These are phyloP conservation scores for Lichenothelia convexa DNA, from an alignment of 495 filamentous ascomycete genomes.

Conservation along the genomic window DNA sequence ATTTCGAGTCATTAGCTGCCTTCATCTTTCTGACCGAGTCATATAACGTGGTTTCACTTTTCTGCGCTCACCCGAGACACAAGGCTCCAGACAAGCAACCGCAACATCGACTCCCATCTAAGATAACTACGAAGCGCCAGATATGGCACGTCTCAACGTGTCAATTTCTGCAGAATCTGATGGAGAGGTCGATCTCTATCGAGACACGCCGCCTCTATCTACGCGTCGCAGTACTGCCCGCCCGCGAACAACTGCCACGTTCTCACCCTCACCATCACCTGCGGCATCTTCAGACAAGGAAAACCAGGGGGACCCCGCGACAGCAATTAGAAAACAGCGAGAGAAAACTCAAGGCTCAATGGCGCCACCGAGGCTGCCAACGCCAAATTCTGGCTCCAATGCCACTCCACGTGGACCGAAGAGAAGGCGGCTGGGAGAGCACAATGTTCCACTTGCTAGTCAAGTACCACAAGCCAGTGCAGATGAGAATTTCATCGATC, in stretches of 20 bases:
- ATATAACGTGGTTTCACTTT: too few species aligned
- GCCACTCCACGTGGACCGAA: conserved; percentile 5
- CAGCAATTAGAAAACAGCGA: neutral
- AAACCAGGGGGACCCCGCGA: conserved; percentile 3
- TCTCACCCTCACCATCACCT: neutral
- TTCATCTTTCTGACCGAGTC: too few species aligned
- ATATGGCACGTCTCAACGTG: conserved; percentile 4
- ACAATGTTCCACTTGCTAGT: neutral
- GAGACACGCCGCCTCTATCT: neutral
- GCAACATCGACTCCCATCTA: too few species aligned
- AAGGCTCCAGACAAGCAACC: too few species aligned
- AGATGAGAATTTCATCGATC: neutral
- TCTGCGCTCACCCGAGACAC: too few species aligned
- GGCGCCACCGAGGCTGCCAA: conserved; percentile 6
- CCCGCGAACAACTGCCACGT: neutral
- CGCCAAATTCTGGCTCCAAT: conserved; percentile 7
- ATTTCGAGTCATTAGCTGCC: too few species aligned
- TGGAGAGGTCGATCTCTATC: neutral
- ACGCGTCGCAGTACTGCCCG: neutral
- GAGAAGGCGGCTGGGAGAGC: conserved; percentile 5
- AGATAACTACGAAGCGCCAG: too few species aligned
- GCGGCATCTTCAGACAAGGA: conserved; percentile 12
- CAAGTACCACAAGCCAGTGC: neutral
- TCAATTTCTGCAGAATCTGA: neutral
- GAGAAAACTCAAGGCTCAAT: conserved; percentile 9